Base-by-base conservation (phyloP, 352 stramenopile species). In the Pythium phragmitis region DNA sequence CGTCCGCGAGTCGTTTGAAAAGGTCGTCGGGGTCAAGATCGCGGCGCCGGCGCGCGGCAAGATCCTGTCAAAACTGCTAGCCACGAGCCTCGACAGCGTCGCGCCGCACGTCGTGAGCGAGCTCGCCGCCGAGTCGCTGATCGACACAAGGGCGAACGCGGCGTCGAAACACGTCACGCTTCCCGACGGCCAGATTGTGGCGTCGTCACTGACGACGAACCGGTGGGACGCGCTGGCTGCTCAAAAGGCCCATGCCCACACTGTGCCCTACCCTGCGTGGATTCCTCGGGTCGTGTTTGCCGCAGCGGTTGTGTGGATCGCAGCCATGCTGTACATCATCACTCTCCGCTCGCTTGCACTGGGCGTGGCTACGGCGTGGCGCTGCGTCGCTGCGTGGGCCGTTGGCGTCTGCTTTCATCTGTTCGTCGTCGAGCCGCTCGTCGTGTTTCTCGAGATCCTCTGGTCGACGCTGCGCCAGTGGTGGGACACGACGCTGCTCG, bases 1-100 rank as follows among this genome's bases (percentile, higher is more conserved):
- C 43, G 60, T 88, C 13, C 76, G 77, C 0, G 53, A 88, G 47
- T 89, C 76, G 7, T 91, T 91, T 49, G 78, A 88, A 43, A 86
- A 80, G 34, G 82, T 91, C 8, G 76, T 89, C 7, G 82, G 82
- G 3, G 75, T 91, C 39, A 88, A 89, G 66, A 89, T 91, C 51
- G 75, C 79, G 13, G 76, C 78, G n/a, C 82, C 82, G 4, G 70
- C 80, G 19, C 74, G 82, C 28, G 82, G 82, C 6, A 91, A 89
- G 55, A 76, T 91, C 36, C 70, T 85, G 7, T 87, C 82, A 7
- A 75, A 87, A 52, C 71, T 91, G 53, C 53, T 88, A 12, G 71
- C 73, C 2, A 73, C 73, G 0, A 89, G 78, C 63, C 69, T 91
- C 13, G 76, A 88, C 23, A 85, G 60, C 30, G 80, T 91, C 4